Evolutionary conservation across 495 filamentous ascomycete genomes (phyloP).

Genomic region (Penicillium samsonianum): DNA sequence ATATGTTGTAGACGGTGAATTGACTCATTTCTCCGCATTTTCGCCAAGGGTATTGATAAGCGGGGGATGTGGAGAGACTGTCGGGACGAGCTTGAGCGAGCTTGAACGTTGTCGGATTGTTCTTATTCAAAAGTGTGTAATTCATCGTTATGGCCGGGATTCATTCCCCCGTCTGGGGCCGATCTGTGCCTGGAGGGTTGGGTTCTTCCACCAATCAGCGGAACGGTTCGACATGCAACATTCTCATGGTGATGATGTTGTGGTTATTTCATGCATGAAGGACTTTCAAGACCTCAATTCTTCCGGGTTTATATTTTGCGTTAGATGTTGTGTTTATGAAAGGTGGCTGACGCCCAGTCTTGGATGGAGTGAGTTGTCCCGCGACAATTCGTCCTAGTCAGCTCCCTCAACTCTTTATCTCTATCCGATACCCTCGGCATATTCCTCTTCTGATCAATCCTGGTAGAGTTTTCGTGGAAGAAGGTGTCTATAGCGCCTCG

Average conservation of each 20-base stretch:
- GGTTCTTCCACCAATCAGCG: conserved; percentile 26
- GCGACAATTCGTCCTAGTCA: too few relatives aligned
- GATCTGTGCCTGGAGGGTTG: conserved; percentile 9
- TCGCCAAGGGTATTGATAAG: conserved; percentile 12
- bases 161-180: conserved; percentile 22
- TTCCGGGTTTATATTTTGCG: conserved; percentile 2
- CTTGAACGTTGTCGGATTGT: neutral
- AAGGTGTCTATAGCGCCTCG: too few relatives aligned
- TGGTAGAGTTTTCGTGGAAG: too few relatives aligned
- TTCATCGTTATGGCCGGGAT: conserved; percentile 8
- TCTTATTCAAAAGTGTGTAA: neutral
- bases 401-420: too few relatives aligned
- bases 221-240: neutral
- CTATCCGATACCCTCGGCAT: too few relatives aligned
- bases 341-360: neutral
- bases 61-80: conserved; percentile 19
- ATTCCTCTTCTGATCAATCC: too few relatives aligned
- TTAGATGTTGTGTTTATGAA: neutral
- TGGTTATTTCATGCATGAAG: conserved; percentile 1
- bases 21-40: conserved; percentile 21
- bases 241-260: too few relatives aligned
- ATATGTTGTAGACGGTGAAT: neutral
- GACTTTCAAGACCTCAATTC: neutral
- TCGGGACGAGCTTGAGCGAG: neutral
- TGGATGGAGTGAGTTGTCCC: neutral